phyloP scores from a whole-genome alignment of 73 alveolate species.

The Paramecium octaurelia region DNA sequence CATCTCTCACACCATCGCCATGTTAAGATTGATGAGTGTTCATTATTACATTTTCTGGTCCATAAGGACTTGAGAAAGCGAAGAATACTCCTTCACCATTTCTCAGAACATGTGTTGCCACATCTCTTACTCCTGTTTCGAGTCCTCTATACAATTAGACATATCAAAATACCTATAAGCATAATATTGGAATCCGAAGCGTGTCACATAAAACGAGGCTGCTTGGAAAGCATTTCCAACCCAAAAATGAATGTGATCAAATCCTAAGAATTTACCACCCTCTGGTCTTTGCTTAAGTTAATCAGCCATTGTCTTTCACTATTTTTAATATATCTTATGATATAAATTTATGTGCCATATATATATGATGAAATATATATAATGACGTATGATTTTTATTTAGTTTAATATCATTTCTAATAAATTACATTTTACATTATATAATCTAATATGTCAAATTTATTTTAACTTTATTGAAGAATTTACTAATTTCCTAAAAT shows the following conservation, averaged over 20 bases:
- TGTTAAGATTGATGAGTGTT: conserved; percentile 68
- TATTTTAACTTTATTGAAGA: background rate
- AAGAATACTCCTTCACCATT: conserved; percentile 67
- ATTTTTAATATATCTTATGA: conserved; percentile 14
- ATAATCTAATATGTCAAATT: background rate
- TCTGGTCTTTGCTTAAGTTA: conserved; percentile 68
- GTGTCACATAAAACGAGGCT: conserved; percentile 81
- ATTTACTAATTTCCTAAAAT: background rate
- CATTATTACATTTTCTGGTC: conserved; percentile 73
- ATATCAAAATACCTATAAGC: conserved; percentile 25
- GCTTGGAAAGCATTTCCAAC: conserved; percentile 90
- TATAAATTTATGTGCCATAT: background rate
- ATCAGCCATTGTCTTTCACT: background rate
- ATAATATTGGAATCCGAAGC: conserved; percentile 71
- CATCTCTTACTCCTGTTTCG: conserved; percentile 59
- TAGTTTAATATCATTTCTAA: background rate
- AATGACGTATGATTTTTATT: background rate
- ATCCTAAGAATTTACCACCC: conserved; percentile 79
- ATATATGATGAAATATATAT: background rate
- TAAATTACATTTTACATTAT: background rate
- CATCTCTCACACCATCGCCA: conserved; percentile 92
- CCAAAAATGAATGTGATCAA: conserved; percentile 82
- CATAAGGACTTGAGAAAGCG: conserved; percentile 77
- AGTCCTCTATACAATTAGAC: conserved; percentile 28
- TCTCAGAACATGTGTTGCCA: conserved; percentile 75